Evolutionary conservation across 2,329 filamentous ascomycete genomes (phyloP).

Genomic region (Sporothrix euskadiensis): DNA sequence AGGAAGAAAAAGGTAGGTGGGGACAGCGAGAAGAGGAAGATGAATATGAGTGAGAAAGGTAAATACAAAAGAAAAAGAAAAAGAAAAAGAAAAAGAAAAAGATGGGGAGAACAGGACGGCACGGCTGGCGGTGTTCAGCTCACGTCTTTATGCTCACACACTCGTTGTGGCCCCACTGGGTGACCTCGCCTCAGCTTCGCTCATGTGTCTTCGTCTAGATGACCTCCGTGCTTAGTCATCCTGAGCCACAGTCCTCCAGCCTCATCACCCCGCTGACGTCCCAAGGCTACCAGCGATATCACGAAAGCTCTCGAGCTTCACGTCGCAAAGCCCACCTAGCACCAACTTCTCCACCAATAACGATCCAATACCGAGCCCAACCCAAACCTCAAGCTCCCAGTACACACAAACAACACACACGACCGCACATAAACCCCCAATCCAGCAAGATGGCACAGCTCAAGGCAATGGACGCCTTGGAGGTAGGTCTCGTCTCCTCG

Average conservation of each 20-base stretch:
- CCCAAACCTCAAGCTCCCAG: too few species aligned
- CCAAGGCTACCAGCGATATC: slow-evolving; percentile 12
- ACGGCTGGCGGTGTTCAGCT: neutral
- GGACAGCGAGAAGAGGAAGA: neutral
- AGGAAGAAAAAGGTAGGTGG: neutral
- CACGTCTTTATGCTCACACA: neutral
- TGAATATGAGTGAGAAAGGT: neutral
- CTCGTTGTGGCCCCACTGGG: neutral
- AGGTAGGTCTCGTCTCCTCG: slow-evolving; percentile 46
- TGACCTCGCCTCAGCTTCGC: neutral
- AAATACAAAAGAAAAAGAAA: neutral
- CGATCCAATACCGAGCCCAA: neutral
- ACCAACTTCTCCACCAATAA: neutral
- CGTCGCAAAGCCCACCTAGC: neutral
- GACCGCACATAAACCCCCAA: too few species aligned
- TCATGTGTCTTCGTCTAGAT: neutral
- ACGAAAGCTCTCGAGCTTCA: slow-evolving; percentile 16
- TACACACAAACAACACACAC: neutral
- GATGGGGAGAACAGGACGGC: neutral
- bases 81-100: neutral
- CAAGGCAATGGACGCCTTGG: slow-evolving; percentile 64
- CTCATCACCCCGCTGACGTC: slow-evolving; percentile 23
- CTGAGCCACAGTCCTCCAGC: slow-evolving; percentile 24
- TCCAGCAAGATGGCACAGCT: slow-evolving; percentile 67
- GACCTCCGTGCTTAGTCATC: slow-evolving; percentile 24